Evolutionary conservation across 1,284 basidiomycete genomes (phyloP).

Genomic region (Tilletia walkeri): DNA sequence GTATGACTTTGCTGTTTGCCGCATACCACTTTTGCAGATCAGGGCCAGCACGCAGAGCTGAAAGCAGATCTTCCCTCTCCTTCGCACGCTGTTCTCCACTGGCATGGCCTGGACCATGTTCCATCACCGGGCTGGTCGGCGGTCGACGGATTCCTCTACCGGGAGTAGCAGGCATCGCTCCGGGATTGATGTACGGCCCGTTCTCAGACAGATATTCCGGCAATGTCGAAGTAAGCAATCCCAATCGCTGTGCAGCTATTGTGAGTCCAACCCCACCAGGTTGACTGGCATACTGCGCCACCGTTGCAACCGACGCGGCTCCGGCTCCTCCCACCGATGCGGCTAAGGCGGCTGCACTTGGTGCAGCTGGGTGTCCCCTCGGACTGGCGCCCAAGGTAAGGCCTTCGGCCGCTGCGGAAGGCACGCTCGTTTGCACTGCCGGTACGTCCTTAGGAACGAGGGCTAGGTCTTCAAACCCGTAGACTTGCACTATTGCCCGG

Average conservation of each 20-base stretch:
- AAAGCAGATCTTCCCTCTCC: not conserved
- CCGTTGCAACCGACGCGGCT: not conserved
- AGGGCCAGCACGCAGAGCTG: not conserved
- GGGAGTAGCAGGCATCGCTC: not conserved
- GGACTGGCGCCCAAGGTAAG: not conserved
- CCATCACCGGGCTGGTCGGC: not conserved
- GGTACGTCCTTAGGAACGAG: not conserved
- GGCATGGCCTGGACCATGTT: not conserved
- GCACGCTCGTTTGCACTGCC: not conserved
- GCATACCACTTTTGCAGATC: conserved; percentile 13
- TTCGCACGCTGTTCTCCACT: not conserved
- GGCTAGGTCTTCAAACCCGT: conserved; percentile 4
- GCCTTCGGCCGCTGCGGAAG: not conserved
- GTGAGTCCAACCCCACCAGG: conserved; percentile 5
- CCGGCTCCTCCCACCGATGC: not conserved
- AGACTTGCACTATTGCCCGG: conserved; percentile 8
- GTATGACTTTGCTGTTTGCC: conserved; percentile 9
- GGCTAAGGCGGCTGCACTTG: conserved; percentile 1
- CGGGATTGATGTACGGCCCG: conserved; percentile 8
- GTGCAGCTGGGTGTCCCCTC: not conserved
- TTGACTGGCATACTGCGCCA: conserved; percentile 8
- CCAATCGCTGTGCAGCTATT: not conserved
- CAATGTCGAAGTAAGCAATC: not conserved
- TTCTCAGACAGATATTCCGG: not conserved
- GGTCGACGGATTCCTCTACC: not conserved